phyloP scores from a whole-genome alignment of 306 rosid species.

The Dicorynia guianensis region DNA sequence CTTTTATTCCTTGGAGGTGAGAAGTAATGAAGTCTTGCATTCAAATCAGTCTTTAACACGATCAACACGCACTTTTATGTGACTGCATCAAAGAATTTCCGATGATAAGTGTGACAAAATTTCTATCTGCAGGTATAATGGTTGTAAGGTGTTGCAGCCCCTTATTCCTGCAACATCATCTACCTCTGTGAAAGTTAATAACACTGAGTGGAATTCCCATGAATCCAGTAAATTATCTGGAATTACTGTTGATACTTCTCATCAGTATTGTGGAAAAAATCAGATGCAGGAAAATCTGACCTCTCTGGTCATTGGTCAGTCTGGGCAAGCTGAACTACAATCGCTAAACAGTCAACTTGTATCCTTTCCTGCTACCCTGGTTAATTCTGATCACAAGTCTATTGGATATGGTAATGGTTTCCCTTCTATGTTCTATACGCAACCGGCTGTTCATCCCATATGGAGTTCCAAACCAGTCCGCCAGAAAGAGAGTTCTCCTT shows the following conservation, averaged over 20 bases:
- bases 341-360: slow-evolving; percentile 44
- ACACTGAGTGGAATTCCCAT: slow-evolving; percentile 32
- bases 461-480: slow-evolving; percentile 43
- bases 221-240: slow-evolving; percentile 46
- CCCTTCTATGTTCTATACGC: slow-evolving; percentile 47
- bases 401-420: slow-evolving; percentile 40
- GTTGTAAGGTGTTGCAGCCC: slow-evolving; percentile 52
- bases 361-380: slow-evolving; percentile 43
- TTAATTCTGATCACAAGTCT: slow-evolving; percentile 42
- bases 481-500: slow-evolving; percentile 51
- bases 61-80: not conserved
- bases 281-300: slow-evolving; percentile 39
- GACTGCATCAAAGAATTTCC: slow-evolving; percentile 22
- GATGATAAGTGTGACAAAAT: slow-evolving; percentile 20
- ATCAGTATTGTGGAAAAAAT: slow-evolving; percentile 38
- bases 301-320: slow-evolving; percentile 32
- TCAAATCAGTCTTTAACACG: not conserved
- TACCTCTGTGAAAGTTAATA: slow-evolving; percentile 31
- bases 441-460: slow-evolving; percentile 43
- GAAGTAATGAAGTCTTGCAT: not conserved
- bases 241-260: slow-evolving; percentile 34
- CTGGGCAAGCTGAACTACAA: slow-evolving; percentile 45
- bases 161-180: slow-evolving; percentile 41
- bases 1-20: not conserved
- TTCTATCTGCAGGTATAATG: slow-evolving; percentile 65